Conservation (phyloP, 768 basidiomycete genomes). For the Agaricus sinodeliciosus region DNA sequence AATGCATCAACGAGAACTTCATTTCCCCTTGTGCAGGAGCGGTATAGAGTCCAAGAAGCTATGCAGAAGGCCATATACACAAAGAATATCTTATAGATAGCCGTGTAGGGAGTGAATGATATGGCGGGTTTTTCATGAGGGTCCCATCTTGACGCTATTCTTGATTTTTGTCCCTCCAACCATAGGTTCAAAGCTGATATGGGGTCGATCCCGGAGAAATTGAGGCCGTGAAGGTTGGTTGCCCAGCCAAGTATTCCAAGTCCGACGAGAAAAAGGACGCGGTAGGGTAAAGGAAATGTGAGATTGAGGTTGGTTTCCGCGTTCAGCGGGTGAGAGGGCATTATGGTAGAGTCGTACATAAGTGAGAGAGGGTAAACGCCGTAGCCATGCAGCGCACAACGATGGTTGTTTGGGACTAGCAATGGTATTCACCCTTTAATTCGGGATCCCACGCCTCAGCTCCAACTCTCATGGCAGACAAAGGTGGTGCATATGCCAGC, state of each 20-base stretch:
- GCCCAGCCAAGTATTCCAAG: slow-evolving; percentile 89
- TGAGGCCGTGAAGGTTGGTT: slow-evolving; percentile 83
- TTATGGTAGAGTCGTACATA: slow-evolving; percentile 9
- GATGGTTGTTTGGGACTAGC: background rate
- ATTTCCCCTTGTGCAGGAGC: slow-evolving; percentile 51
- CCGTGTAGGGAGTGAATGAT: slow-evolving; percentile 34
- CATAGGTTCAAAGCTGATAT: slow-evolving; percentile 63
- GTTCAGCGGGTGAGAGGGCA: slow-evolving; percentile 12
- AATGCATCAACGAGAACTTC: slow-evolving; percentile 60
- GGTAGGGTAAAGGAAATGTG: slow-evolving; percentile 85
- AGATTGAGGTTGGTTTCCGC: slow-evolving; percentile 43
- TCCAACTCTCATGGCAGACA: slow-evolving; percentile 27
- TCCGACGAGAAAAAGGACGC: slow-evolving; percentile 75
- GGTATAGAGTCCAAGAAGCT: slow-evolving; percentile 64
- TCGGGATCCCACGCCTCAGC: background rate
- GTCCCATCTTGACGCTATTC: background rate
- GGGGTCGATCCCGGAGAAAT: slow-evolving; percentile 68
- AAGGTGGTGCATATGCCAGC: slow-evolving; percentile 32
- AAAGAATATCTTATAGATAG: slow-evolving; percentile 63
- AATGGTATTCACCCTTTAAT: too few species aligned
- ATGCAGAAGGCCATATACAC: slow-evolving; percentile 57
- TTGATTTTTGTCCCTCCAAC: slow-evolving; percentile 22
- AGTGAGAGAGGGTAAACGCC: too few species aligned
- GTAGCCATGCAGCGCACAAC: background rate
- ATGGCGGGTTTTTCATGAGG: slow-evolving; percentile 15